Conservation (phyloP, 2,329 filamentous ascomycete species). For the Dactylellina drechsleri region DNA sequence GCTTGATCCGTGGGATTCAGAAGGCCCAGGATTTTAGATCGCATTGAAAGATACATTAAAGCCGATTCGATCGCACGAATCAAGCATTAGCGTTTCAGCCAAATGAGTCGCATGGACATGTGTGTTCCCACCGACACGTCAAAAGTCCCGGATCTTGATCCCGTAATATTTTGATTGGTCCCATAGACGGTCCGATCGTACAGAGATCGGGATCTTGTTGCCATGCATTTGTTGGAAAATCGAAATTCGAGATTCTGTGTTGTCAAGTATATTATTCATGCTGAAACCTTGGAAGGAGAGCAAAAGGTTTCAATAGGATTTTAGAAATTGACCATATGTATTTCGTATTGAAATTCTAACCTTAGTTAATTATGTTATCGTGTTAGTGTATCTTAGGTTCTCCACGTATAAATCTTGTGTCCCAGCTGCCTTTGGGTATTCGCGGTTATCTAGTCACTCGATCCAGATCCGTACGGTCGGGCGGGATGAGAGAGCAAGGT, state of each 20-base stretch:
- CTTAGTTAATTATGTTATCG: no score
- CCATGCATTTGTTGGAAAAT: background rate
- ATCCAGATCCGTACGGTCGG: no score
- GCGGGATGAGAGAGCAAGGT: no score
- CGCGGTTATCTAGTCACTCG: no score
- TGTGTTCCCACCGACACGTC: background rate
- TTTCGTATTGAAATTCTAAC: no score
- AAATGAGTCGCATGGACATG: background rate
- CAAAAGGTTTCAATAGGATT: no score
- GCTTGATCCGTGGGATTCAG: no score
- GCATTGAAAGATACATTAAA: constrained; percentile 10
- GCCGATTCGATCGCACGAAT: constrained; percentile 38
- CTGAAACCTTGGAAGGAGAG: no score
- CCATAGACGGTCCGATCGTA: background rate
- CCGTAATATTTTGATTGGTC: constrained; percentile 10
- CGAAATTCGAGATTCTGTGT: constrained; percentile 3
- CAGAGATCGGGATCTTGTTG: background rate
- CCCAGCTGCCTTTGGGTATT: no score
- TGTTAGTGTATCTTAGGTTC: no score
- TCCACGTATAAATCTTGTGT: no score
- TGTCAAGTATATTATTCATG: background rate
- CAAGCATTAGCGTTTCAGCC: constrained; percentile 17
- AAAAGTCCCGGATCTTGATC: background rate
- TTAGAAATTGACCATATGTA: no score
- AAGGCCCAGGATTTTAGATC: background rate